Percentiles rank a stretch among this genome's conserved stretches.
phyloP scores from a whole-genome alignment of 2,329 filamentous ascomycete genomes.

The Hymenoscyphus fraxineus region DNA sequence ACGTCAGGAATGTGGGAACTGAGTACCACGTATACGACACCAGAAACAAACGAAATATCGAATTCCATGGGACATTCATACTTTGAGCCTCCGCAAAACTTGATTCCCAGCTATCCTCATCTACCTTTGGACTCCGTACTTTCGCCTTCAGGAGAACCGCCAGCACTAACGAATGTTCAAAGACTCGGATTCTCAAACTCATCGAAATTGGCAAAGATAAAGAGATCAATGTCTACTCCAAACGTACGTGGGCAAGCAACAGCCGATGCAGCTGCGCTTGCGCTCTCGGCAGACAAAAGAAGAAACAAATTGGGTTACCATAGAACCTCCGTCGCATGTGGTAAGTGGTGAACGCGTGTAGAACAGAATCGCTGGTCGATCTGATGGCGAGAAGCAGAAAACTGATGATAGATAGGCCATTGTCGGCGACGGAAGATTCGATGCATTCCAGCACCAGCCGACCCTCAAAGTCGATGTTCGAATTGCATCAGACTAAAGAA shows the following conservation, averaged over 20 bases:
- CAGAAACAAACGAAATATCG: slow-evolving; percentile 23
- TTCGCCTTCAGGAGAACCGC: slow-evolving; percentile 21
- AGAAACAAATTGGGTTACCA: slow-evolving; percentile 95
- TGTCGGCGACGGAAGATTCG: slow-evolving; percentile 91
- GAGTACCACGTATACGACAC: slow-evolving; percentile 25
- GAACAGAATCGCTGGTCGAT: slow-evolving; percentile 11
- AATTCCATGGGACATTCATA: slow-evolving; percentile 33
- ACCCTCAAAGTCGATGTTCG: slow-evolving; percentile 72
- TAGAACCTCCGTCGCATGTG: slow-evolving; percentile 89
- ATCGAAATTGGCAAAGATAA: slow-evolving; percentile 34
- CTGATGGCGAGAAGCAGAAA: slow-evolving; percentile 12
- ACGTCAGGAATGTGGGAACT: slow-evolving; percentile 33
- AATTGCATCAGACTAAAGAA: slow-evolving; percentile 95
- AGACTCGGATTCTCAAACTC: slow-evolving; percentile 16
- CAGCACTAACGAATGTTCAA: slow-evolving; percentile 23
- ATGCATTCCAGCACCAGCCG: slow-evolving; percentile 73
- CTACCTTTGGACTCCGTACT: slow-evolving; percentile 23
- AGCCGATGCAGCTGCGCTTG: slow-evolving; percentile 32
- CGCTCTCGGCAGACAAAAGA: slow-evolving; percentile 55
- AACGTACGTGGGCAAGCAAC: slow-evolving; percentile 42
- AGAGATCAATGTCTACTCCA: slow-evolving; percentile 49
- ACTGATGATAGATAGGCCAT: slow-evolving; percentile 57
- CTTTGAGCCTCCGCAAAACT: slow-evolving; percentile 27
- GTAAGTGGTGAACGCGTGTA: slow-evolving; percentile 54
- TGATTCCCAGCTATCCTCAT: slow-evolving; percentile 31